Evolutionary conservation across 495 filamentous ascomycete genomes (phyloP).

Genomic region (Endocarpon pusillum): DNA sequence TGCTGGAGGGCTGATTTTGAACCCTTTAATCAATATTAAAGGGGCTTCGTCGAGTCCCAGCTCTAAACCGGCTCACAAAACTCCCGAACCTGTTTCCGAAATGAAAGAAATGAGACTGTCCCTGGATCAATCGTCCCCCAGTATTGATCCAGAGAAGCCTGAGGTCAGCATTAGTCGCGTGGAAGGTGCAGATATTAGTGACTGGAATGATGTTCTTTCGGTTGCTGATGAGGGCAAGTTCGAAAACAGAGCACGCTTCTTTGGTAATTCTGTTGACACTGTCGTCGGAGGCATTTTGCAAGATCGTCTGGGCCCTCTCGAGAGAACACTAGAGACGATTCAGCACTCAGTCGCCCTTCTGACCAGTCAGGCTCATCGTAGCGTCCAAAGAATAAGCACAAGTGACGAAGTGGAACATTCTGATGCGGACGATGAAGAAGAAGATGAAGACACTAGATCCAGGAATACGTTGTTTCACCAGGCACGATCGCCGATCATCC

Average conservation of each 20-base stretch:
- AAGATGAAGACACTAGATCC: too few species aligned
- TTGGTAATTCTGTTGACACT: conserved; percentile 73
- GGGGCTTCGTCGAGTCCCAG: conserved; percentile 66
- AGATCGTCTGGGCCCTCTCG: conserved; percentile 57
- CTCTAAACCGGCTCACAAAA: conserved; percentile 34
- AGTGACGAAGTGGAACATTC: conserved; percentile 55
- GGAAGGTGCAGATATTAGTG: conserved; percentile 49
- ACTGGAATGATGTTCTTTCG: conserved; percentile 81
- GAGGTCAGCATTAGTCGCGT: conserved; percentile 23
- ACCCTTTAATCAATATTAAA: conserved; percentile 34
- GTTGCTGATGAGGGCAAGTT: conserved; percentile 70
- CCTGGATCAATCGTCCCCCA: conserved; percentile 26
- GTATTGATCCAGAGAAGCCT: conserved; percentile 23
- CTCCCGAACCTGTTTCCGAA: too few species aligned
- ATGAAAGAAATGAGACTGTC: too few species aligned
- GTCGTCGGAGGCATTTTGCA: conserved; percentile 67
- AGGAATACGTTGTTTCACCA: conserved; percentile 25
- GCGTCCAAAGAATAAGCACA: conserved; percentile 32
- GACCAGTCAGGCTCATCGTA: conserved; percentile 20
- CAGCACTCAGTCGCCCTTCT: conserved; percentile 45
- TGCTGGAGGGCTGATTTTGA: conserved; percentile 20
- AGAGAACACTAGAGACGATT: conserved; percentile 57
- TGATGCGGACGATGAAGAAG: conserved; percentile 91
- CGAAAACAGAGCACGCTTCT: conserved; percentile 56
- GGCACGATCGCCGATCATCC: conserved; percentile 43